Evolutionary conservation across 2,329 filamentous ascomycete species (phyloP), one percentile per base, ranked within the genome.

Genomic region (Calonectria henricotiae): DNA sequence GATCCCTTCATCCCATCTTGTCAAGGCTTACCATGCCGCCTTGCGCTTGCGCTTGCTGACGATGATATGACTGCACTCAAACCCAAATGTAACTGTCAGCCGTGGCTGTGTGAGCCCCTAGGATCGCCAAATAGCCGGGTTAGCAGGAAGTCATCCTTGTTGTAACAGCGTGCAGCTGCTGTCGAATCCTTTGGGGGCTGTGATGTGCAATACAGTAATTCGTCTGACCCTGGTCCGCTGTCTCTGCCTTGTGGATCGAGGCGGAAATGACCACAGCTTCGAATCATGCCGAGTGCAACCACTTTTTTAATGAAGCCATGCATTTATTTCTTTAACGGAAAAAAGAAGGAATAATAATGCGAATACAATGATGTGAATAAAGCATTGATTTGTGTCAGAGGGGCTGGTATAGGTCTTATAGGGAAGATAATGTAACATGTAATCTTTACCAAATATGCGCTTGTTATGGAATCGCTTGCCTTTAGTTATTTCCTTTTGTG

Each of bases 141-240:
- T 20, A 25, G 20, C 6, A n/a, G 20, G 30, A 58, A 17, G 20
- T 5, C 12, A 39, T 12, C 51, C 51, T 27, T 8, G 51, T 11
- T 17, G 32, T 39, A 25, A 25, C 32, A 13, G 51, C 12, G 35
- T 39, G 13, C 12, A 39, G 35, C 51, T 39, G 35, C 51, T 58
- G 23, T 15, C 6, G 20, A 11, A 58, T 58, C 51, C 51, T 39
- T 58, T 58, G 32, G 51, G 46, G 51, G 51, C 51, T 58, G 51
- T 58, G 51, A 39, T 25, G n/a, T 32, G 23, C 51, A 39, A 27
- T 39, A 17, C 51, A 39, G 51, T 15, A 58, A 58, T 17, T 39
- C 51, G 35, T 58, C 32, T 58, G 25, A 17, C 32, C 51, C 51
- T 25, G 51, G 32, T 17, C 20, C 27, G 4, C 27, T 30, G 4